Conservation (phyloP, 352 stramenopile species). For the Pythium dissotocum region DNA sequence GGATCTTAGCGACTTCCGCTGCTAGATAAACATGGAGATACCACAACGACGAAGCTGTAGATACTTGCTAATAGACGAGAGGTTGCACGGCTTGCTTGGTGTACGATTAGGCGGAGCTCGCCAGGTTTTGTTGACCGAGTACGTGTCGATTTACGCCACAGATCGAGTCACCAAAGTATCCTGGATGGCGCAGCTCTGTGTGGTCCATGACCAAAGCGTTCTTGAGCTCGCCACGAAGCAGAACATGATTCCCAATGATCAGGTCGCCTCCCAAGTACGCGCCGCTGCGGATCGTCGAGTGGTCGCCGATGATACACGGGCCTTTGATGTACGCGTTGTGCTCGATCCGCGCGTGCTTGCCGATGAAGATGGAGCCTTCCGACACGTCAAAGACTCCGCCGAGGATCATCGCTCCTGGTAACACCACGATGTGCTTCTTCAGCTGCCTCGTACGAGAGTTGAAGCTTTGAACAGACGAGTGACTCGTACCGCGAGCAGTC, state of each 20-base stretch:
- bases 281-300: constrained; percentile 58
- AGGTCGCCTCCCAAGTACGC: constrained; percentile 73
- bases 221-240: constrained; percentile 71
- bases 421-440: constrained; percentile 56
- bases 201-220: constrained; percentile 73
- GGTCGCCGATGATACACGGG: constrained; percentile 70
- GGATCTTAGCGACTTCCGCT: neutral
- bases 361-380: constrained; percentile 66
- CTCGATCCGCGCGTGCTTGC: constrained; percentile 62
- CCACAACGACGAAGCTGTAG: too few relatives aligned
- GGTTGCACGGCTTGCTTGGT: neutral
- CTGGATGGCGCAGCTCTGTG: constrained; percentile 70
- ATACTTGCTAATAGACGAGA: neutral
- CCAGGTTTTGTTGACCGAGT: neutral
- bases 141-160: constrained; percentile 49
- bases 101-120: neutral
- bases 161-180: constrained; percentile 76
- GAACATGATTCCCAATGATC: constrained; percentile 57
- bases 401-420: constrained; percentile 43
- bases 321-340: constrained; percentile 72
- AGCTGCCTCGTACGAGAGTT: constrained; percentile 17
- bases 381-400: constrained; percentile 72
- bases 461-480: constrained; percentile 32
- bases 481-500: neutral
- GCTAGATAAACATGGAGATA: neutral